These are phyloP conservation scores for Trifolium dubium DNA, from an alignment of 306 rosid genomes.

Conservation along the genomic window DNA sequence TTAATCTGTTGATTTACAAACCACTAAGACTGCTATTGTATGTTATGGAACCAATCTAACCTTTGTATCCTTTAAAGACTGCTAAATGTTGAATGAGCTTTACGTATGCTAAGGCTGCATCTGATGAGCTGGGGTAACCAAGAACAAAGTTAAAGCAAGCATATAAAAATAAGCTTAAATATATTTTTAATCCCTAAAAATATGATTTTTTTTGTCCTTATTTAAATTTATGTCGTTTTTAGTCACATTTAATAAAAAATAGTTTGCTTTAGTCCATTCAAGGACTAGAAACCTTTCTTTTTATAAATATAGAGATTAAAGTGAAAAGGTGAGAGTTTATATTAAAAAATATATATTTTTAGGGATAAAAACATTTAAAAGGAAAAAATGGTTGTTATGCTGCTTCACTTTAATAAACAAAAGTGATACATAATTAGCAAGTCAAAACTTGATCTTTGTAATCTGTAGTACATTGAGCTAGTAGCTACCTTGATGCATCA, in stretches of 20 bases:
- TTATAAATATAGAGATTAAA: background rate
- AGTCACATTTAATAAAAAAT: background rate
- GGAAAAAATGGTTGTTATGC: background rate
- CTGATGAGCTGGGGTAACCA: conserved; percentile 73
- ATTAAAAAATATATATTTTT: background rate
- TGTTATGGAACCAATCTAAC: conserved; percentile 58
- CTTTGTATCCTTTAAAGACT: conserved; percentile 86
- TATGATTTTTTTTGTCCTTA: background rate
- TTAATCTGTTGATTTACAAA: conserved; percentile 23
- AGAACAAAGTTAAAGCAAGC: conserved; percentile 38
- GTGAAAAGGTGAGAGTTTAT: background rate
- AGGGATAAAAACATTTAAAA: background rate
- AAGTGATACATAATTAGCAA: conserved; percentile 28
- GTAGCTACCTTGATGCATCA: conserved; percentile 85
- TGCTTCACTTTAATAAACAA: conserved; percentile 11
- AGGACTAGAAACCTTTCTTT: background rate
- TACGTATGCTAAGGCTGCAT: conserved; percentile 84
- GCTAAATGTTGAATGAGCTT: conserved; percentile 96
- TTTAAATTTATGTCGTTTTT: background rate
- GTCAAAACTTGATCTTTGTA: conserved; percentile 31
- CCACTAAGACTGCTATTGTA: conserved; percentile 20
- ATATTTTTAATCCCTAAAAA: background rate
- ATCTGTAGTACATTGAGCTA: conserved; percentile 36
- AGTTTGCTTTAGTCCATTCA: background rate
- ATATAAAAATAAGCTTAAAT: background rate